Evolutionary conservation across 768 basidiomycete species (phyloP).

Genomic region (Rhizopogon salebrosus): DNA sequence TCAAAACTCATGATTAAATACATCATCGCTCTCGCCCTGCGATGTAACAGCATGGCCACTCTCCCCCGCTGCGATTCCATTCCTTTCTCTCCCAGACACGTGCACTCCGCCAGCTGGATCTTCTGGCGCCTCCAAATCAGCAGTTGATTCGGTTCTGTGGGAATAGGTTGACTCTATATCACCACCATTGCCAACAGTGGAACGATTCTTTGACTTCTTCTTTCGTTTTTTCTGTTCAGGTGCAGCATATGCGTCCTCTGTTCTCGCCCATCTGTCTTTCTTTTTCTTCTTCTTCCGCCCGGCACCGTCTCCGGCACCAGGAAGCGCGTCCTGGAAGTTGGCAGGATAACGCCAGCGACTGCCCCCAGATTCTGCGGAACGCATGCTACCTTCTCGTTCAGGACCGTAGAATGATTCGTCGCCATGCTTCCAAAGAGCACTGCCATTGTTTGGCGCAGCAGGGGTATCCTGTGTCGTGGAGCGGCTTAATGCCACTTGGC

Average conservation of each 20-base stretch:
- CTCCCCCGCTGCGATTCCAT: constrained; percentile 11
- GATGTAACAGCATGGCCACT: constrained; percentile 11
- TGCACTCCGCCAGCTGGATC: constrained; percentile 70
- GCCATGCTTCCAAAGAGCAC: constrained; percentile 66
- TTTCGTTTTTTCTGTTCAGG: constrained; percentile 50
- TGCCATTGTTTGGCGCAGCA: constrained; percentile 22
- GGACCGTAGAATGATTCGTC: constrained; percentile 73
- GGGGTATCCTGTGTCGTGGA: constrained; percentile 7
- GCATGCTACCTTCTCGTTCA: constrained; percentile 31
- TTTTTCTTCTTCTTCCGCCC: constrained; percentile 68
- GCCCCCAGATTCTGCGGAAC: constrained; percentile 31
- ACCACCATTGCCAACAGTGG: constrained; percentile 31
- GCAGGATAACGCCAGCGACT: constrained; percentile 84
- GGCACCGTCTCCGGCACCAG: constrained; percentile 34
- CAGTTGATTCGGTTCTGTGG: constrained; percentile 28
- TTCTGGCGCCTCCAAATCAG: constrained; percentile 54
- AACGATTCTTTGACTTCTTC: constrained; percentile 54
- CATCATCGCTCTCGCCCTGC: constrained; percentile 34
- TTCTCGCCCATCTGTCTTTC: constrained; percentile 85
- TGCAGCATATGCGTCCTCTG: constrained; percentile 72
- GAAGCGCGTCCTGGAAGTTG: constrained; percentile 62
- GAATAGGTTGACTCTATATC: constrained; percentile 29
- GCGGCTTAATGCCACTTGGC: constrained; percentile 45
- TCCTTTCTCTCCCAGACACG: constrained; percentile 24
- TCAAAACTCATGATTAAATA: constrained; percentile 67